Evolutionary conservation across 139 green algal species (phyloP).

Genomic region (Spirogloea muscicola): DNA sequence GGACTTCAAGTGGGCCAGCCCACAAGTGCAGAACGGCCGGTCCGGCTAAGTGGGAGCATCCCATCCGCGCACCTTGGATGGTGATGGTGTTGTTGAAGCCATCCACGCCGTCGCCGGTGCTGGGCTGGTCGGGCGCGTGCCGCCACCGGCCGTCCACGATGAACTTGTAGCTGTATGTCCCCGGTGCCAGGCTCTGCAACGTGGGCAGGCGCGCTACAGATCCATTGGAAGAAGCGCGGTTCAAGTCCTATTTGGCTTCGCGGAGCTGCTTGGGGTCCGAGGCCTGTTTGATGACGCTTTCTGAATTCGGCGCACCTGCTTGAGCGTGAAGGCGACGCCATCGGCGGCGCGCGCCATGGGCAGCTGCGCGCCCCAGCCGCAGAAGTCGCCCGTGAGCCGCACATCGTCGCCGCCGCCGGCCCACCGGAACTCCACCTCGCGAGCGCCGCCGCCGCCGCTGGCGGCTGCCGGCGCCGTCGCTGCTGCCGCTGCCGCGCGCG

Average conservation of each 20-base stretch:
- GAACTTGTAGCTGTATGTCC: constrained; percentile 9
- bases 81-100: constrained; percentile 4
- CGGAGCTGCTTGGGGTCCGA: too few species aligned
- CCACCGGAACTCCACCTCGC: constrained; percentile 15
- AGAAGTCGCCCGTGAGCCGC: constrained; percentile 23
- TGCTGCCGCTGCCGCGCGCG: too few species aligned
- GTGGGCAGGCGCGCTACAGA: too few species aligned
- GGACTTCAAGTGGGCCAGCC: background rate
- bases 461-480: too few species aligned
- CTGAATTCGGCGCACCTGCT: background rate
- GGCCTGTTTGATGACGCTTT: background rate
- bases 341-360: background rate
- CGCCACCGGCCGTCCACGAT: constrained; percentile 14
- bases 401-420: constrained; percentile 5
- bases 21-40: background rate
- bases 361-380: constrained; percentile 19
- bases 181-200: constrained; percentile 9
- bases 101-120: background rate
- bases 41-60: background rate
- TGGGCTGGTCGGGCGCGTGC: background rate
- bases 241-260: too few species aligned
- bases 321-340: background rate
- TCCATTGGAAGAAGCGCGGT: too few species aligned
- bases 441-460: too few species aligned
- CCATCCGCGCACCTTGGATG: background rate